A percentile compares a stretch with the other conserved stretches of the same genome.
Evolutionary conservation across 2,329 filamentous ascomycete species (phyloP).

Genomic region (Orbilia ellipsospora): DNA sequence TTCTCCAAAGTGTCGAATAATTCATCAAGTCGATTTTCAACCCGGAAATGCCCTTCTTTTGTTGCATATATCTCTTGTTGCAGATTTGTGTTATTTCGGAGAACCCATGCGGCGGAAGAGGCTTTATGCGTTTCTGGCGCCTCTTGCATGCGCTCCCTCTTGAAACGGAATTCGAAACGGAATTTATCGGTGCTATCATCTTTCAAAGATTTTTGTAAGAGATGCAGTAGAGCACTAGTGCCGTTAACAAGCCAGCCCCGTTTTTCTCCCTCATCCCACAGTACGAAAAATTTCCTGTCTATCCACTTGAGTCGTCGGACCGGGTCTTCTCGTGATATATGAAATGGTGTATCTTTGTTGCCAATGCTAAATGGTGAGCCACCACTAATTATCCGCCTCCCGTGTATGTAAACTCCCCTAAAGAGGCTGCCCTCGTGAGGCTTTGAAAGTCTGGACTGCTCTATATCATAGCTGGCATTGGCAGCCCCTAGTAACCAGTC

Average conservation of each 20-base stretch:
- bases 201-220: slow-evolving; percentile 56
- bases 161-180: slow-evolving; percentile 13
- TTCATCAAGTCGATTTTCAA: slow-evolving; percentile 55
- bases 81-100: slow-evolving; percentile 11
- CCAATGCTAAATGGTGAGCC: slow-evolving; percentile 17
- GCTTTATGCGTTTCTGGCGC: slow-evolving; percentile 10
- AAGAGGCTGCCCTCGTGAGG: slow-evolving; percentile 10
- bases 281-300: slow-evolving; percentile 54
- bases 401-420: not conserved
- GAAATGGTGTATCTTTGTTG: slow-evolving; percentile 18
- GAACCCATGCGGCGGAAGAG: slow-evolving; percentile 9
- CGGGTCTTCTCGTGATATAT: slow-evolving; percentile 17
- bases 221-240: slow-evolving; percentile 58
- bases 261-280: slow-evolving; percentile 60
- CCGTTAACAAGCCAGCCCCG: slow-evolving; percentile 61
- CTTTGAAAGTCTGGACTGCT: slow-evolving; percentile 13
- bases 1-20: slow-evolving; percentile 58
- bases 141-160: slow-evolving; percentile 18
- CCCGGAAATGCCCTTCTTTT: slow-evolving; percentile 1
- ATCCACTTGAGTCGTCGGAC: slow-evolving; percentile 53
- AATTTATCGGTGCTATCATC: slow-evolving; percentile 34
- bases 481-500: slow-evolving; percentile 11
- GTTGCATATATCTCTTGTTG: slow-evolving; percentile 18
- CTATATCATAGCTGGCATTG: slow-evolving; percentile 10
- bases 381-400: slow-evolving; percentile 16